phyloP scores from a whole-genome alignment of 495 filamentous ascomycete genomes.

The Aspergillus conjunctus region DNA sequence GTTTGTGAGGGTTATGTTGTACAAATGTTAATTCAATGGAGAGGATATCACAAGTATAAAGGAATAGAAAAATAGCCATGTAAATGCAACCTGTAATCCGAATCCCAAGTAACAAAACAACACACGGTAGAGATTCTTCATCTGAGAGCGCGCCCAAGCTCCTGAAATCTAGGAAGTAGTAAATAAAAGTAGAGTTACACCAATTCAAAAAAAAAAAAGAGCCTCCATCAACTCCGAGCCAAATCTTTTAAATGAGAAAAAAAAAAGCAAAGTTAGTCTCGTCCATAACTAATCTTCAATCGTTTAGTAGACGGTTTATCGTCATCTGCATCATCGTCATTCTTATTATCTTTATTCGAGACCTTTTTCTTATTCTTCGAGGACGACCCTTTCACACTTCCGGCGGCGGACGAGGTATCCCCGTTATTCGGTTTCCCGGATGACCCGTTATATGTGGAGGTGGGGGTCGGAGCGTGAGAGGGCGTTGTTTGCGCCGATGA shows the following conservation, averaged over 20 bases:
- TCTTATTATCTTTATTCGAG: conserved; percentile 12
- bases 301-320: conserved; percentile 51
- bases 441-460: conserved; percentile 42
- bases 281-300: conserved; percentile 55
- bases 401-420: conserved; percentile 29
- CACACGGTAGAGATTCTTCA: background rate
- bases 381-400: conserved; percentile 30
- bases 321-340: conserved; percentile 48
- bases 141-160: conserved; percentile 4
- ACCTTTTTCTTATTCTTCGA: conserved; percentile 53
- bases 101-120: background rate
- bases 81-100: conserved; percentile 11
- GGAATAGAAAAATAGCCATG: conserved; percentile 4
- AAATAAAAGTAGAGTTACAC: conserved; percentile 1
- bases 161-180: conserved; percentile 5
- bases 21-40: conserved; percentile 7
- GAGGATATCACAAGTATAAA: conserved; percentile 22
- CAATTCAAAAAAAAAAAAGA: conserved; percentile 1
- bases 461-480: conserved; percentile 53
- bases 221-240: conserved; percentile 4
- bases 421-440: conserved; percentile 35
- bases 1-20: background rate
- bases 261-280: conserved; percentile 34
- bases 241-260: conserved; percentile 19
- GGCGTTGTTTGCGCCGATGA: conserved; percentile 52